These are phyloP conservation scores for Brassica nigra DNA, from an alignment of 345 rosid species.

Conservation along the genomic window DNA sequence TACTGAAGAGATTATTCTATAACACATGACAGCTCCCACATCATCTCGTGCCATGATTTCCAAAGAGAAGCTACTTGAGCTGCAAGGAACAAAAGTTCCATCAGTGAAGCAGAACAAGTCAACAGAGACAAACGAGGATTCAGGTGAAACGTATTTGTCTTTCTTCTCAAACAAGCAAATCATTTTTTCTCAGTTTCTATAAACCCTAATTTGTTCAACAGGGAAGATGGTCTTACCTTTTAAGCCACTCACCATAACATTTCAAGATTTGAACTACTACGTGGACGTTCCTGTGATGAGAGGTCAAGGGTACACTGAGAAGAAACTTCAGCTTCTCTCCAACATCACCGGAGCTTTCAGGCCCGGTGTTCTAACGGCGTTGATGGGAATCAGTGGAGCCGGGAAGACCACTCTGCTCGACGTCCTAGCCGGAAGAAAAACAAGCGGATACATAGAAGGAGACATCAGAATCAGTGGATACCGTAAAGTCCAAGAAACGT, in stretches of 20 bases:
- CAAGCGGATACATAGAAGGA: conserved; percentile 70
- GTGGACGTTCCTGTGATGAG: conserved; percentile 77
- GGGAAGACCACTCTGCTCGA: conserved; percentile 88
- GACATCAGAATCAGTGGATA: conserved; percentile 69
- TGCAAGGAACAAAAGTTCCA: conserved; percentile 45
- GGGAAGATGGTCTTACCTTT: conserved; percentile 61
- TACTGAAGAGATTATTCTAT: conserved; percentile 4
- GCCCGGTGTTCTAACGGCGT: conserved; percentile 76
- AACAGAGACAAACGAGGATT: background rate
- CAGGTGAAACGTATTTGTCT: background rate
- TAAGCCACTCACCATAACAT: conserved; percentile 71
- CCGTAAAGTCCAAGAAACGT: conserved; percentile 73
- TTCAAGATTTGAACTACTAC: conserved; percentile 62
- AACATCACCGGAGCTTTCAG: conserved; percentile 65
- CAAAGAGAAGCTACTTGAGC: conserved; percentile 52
- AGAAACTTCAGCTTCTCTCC: conserved; percentile 64
- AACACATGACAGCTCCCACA: conserved; percentile 59
- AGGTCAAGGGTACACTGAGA: conserved; percentile 48
- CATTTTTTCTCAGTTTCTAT: background rate
- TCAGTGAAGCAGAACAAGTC: conserved; percentile 25
- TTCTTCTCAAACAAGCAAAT: background rate
- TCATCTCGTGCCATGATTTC: conserved; percentile 68
- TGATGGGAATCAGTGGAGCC: conserved; percentile 93
- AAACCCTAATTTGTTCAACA: background rate
- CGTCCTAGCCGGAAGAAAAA: conserved; percentile 86